Evolutionary conservation across 2,329 filamentous ascomycete species (phyloP).

Genomic region (Talaromyces rugulosus): DNA sequence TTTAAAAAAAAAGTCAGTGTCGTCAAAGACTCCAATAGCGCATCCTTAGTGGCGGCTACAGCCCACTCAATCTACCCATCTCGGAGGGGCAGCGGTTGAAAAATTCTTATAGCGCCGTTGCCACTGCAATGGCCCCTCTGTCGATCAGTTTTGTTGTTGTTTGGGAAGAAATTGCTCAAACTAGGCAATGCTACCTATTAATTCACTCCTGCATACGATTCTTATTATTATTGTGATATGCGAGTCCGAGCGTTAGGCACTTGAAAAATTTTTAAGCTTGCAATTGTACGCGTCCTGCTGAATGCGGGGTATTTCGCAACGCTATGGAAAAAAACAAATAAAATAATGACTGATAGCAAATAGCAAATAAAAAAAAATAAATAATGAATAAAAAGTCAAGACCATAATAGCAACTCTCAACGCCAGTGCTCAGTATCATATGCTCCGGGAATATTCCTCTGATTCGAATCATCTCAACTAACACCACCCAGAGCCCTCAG

Average conservation of each 20-base stretch:
- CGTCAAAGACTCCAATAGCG: conserved; percentile 20
- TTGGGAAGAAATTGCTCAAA: background rate
- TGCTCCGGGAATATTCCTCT: background rate
- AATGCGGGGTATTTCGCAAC: conserved; percentile 5
- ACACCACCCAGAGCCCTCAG: background rate
- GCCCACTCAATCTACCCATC: background rate
- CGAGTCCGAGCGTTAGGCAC: background rate
- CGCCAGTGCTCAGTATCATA: background rate
- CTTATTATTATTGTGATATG: background rate
- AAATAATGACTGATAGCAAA: background rate
- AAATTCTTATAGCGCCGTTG: conserved; percentile 12
- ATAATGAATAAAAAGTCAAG: background rate
- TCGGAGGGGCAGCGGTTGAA: background rate
- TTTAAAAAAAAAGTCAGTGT: conserved; percentile 1
- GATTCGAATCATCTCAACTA: background rate
- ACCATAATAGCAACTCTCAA: background rate
- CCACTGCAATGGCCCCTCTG: conserved; percentile 9
- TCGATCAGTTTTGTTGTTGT: background rate
- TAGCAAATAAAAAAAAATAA: background rate
- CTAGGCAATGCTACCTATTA: background rate
- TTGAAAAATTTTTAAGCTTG: background rate
- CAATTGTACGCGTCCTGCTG: background rate
- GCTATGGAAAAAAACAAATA: background rate
- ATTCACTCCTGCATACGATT: background rate
- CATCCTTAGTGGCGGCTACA: conserved; percentile 9